phyloP scores from a whole-genome alignment of 768 basidiomycete species.

The Mrakia blollopis region DNA sequence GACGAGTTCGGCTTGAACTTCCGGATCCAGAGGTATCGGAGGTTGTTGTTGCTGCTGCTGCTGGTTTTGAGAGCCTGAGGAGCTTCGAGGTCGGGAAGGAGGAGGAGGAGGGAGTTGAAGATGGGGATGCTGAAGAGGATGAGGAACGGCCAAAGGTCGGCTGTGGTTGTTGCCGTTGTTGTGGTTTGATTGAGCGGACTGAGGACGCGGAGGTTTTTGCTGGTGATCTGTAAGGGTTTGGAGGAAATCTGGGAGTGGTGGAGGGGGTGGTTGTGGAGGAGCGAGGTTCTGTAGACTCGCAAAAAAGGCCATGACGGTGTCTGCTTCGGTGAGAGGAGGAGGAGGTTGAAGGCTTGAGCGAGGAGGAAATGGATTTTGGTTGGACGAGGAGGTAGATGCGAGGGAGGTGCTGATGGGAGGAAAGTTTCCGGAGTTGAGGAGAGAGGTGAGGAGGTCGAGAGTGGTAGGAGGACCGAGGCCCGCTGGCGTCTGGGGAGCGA shows the following conservation, averaged over 20 bases:
- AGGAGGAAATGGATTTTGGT: not conserved
- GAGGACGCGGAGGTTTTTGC: not conserved
- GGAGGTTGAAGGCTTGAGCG: not conserved
- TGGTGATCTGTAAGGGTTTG: not conserved
- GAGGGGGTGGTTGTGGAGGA: not conserved
- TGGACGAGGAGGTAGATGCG: not conserved
- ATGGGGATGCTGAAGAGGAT: not conserved
- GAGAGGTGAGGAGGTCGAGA: not conserved
- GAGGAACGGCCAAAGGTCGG: not conserved
- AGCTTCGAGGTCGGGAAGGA: not conserved
- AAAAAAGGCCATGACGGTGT: not conserved
- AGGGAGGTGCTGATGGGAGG: not conserved
- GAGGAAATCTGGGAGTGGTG: not conserved
- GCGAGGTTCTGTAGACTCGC: not conserved
- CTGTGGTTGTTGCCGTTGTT: not conserved
- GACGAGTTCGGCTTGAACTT: not conserved
- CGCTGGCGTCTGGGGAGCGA: not conserved
- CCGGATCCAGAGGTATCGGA: not conserved
- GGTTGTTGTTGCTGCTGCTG: not conserved
- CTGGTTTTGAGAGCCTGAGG: not conserved
- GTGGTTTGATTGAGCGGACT: not conserved
- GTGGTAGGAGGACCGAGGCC: not conserved
- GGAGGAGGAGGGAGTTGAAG: not conserved
- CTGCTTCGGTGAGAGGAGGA: not conserved
- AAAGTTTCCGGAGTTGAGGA: not conserved